phyloP scores from a whole-genome alignment of 345 rosid species.

The Viola odorata region DNA sequence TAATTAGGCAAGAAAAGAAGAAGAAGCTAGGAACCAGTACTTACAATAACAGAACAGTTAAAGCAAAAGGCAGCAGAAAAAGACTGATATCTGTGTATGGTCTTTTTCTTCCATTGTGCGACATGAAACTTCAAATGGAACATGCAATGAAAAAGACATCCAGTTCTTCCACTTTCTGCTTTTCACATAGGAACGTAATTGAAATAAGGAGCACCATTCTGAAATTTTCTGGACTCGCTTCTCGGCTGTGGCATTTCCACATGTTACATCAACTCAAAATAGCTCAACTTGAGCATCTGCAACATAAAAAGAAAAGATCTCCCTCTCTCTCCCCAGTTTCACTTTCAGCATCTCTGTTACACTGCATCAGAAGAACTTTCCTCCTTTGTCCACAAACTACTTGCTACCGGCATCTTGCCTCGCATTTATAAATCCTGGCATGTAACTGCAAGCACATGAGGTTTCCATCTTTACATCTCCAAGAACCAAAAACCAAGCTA shows the following conservation, averaged over 20 bases:
- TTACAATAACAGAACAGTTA: no score
- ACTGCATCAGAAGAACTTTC: background rate
- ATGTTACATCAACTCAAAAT: background rate
- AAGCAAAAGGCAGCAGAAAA: no score
- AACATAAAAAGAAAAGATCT: no score
- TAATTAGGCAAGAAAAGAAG: no score
- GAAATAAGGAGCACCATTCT: background rate
- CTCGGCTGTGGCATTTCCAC: background rate
- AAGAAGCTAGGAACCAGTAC: no score
- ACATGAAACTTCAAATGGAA: background rate
- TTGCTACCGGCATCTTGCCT: background rate
- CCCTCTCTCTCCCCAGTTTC: no score
- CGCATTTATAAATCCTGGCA: constrained; percentile 1
- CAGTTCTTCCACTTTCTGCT: background rate
- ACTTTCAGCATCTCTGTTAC: background rate
- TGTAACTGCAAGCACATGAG: background rate
- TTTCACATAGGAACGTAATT: background rate
- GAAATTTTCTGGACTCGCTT: background rate
- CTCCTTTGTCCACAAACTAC: background rate
- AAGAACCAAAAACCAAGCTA: background rate
- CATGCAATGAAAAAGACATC: background rate
- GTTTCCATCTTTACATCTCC: background rate
- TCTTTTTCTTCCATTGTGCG: background rate
- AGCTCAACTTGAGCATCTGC: background rate
- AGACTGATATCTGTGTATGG: no score